Evolutionary conservation across 2,329 filamentous ascomycete genomes (phyloP).

Genomic region (Diaporthe capsici): DNA sequence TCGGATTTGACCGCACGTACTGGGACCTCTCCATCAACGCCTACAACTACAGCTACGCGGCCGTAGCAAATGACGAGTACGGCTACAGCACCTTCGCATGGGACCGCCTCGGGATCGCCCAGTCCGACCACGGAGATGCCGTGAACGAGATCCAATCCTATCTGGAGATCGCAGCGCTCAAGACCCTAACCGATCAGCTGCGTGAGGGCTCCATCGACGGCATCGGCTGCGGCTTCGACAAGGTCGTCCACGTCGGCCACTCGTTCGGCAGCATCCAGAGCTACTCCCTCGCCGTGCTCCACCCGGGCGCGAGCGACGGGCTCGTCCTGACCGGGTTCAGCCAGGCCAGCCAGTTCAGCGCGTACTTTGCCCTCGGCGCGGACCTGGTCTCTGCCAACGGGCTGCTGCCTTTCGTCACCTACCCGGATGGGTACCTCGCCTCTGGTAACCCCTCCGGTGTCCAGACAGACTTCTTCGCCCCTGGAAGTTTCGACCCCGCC

Average conservation of each 20-base stretch:
- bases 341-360: slow-evolving; percentile 60
- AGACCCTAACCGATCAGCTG: slow-evolving; percentile 34
- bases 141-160: slow-evolving; percentile 39
- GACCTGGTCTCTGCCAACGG: slow-evolving; percentile 62
- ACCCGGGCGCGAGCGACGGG: slow-evolving; percentile 69
- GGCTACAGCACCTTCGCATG: slow-evolving; percentile 40
- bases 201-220: slow-evolving; percentile 23
- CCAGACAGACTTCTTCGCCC: slow-evolving; percentile 67
- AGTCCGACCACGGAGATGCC: slow-evolving; percentile 34
- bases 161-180: slow-evolving; percentile 37
- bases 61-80: slow-evolving; percentile 20
- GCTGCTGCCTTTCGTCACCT: slow-evolving; percentile 48
- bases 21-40: slow-evolving; percentile 40
- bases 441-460: slow-evolving; percentile 61
- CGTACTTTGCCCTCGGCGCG: slow-evolving; percentile 59
- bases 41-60: slow-evolving; percentile 39
- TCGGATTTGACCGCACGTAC: slow-evolving; percentile 66
- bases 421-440: slow-evolving; percentile 68
- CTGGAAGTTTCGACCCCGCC: slow-evolving; percentile 67
- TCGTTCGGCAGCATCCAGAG: slow-evolving; percentile 73
- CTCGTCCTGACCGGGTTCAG: slow-evolving; percentile 74
- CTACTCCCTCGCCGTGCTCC: slow-evolving; percentile 65
- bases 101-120: slow-evolving; percentile 38
- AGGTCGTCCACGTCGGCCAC: slow-evolving; percentile 73
- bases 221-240: slow-evolving; percentile 47